Conservation (phyloP, 163 green algal species). For the Volvox carteri region DNA sequence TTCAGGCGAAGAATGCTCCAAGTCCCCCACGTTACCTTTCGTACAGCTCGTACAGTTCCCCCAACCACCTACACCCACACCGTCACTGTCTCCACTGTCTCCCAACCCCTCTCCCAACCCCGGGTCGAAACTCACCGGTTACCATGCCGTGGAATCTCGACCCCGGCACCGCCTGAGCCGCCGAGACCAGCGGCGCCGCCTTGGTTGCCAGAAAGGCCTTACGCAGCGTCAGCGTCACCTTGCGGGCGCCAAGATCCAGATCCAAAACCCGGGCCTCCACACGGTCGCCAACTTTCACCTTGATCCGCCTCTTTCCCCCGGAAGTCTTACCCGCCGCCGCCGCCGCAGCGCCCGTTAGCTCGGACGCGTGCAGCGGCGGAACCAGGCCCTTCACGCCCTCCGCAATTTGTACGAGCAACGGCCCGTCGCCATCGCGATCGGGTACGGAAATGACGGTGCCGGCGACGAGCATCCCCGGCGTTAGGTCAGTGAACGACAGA, state of each 20-base stretch:
- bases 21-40: too few species aligned
- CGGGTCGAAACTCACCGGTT: conserved; percentile 84
- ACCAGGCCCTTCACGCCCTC: conserved; percentile 75
- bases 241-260: conserved; percentile 69
- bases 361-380: conserved; percentile 61
- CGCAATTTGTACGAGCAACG: conserved; percentile 76
- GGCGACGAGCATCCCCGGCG: conserved; percentile 79
- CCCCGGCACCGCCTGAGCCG: conserved; percentile 77
- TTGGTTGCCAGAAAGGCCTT: conserved; percentile 85
- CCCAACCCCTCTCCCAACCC: not conserved
- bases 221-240: conserved; percentile 84
- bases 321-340: not conserved
- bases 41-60: too few species aligned
- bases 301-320: conserved; percentile 63
- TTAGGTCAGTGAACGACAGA: conserved; percentile 75
- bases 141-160: conserved; percentile 87
- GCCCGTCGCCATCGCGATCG: conserved; percentile 59
- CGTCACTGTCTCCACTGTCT: conserved; percentile 1
- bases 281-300: conserved; percentile 79
- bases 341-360: conserved; percentile 7
- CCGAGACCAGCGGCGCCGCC: conserved; percentile 76
- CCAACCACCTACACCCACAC: too few species aligned
- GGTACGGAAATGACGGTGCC: conserved; percentile 75
- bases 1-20: too few species aligned
- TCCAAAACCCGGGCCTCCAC: conserved; percentile 85